Base-by-base conservation (phyloP, 169 alveolate genomes). In the Cryptosporidium meleagridis region DNA sequence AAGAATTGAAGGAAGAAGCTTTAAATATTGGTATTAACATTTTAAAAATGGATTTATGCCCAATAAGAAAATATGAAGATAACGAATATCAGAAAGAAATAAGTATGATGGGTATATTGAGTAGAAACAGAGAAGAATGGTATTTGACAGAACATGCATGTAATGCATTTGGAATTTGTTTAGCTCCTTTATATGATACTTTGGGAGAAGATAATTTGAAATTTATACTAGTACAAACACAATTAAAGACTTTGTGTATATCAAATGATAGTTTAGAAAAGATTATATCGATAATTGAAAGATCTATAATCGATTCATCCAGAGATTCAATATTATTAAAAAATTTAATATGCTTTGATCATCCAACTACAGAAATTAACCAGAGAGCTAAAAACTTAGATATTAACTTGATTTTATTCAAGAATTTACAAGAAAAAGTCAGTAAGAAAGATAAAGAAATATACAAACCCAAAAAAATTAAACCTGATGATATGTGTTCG, bases 71-170 rank as follows among this genome's bases (percentile, higher is more conserved):
- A 65, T 80, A 26, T 39, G 69, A 44, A 12, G 87, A 80, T 48
- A 61, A 80, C 31, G 87, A 61, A 23, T 80, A 80, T 23, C 87
- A 80, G 37, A 62, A 80, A 37, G 87, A 80, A 58, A 67, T 91
- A 26, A 75, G 93, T 26, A 85, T 95, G 62, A 75, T 95, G 61
- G 97, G 97, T 14, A 80, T 96, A 62, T 94, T 92, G 69, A 91
- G 96, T 48, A 94, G 92, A 69, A 96, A 95, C 75, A 70, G 98
- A 23, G 94, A 92, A 45, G 98, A 96, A 73, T 96, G 98, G 98
- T 84, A 93, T 26, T 71, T 94, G 23, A 87, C 95, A 31, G 97
- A 95, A 85, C 93, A 94, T 29, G 98, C 94, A n/a, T 84, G 94
- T 31, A 89, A 86, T 65, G 70, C 92, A 21, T 85, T 91, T 41